Evolutionary conservation across 2,329 filamentous ascomycete species (phyloP), one percentile per base, ranked within the genome.

Genomic region (Xylogone sp.): DNA sequence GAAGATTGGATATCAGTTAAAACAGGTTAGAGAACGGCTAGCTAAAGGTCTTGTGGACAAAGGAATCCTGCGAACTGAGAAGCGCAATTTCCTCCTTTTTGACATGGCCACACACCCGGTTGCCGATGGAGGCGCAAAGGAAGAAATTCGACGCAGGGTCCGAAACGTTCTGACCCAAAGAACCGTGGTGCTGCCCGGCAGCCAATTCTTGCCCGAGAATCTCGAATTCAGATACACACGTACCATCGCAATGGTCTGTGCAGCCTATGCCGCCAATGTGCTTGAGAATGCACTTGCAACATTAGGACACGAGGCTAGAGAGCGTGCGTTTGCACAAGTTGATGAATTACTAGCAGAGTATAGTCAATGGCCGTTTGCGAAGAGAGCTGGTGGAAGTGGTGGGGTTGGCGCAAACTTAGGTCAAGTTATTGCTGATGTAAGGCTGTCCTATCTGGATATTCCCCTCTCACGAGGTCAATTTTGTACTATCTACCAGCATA

Each of bases 1-100:
- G 94, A 99, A 99, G 79, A 99, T 99, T 64, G 94, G 94, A 69
- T 99, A 99, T 73, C 94, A 99, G 77, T 82, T 99, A 63, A 99
- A 99, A 77, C 94, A 99, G 79, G 94, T 99, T 53, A 91, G 94
- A 68, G 94, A 99, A 76, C 89, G 94, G 52, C 82, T 99, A 52
- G 93, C 92, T 66, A 99, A 99, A 74, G 94, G 94, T 29, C 83
- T 99, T 44, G 94, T 99, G 58, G 94, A 99, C 76, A 99, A 99
- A 76, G 94, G 94, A 66, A 96, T 99, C 68, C 83, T 99, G 53
- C 90, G 94, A 63, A 99, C 94, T 55, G 94, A 99, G 73, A 99
- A 99, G 79, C 90, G 91, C 73, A 99, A 99, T 78, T 99, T 99
- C 76, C 82, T 99, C 59, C 88, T 99, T 58, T 99, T 99, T 77